Evolutionary conservation across 306 rosid species (phyloP).

Genomic region (Cercis canadensis): DNA sequence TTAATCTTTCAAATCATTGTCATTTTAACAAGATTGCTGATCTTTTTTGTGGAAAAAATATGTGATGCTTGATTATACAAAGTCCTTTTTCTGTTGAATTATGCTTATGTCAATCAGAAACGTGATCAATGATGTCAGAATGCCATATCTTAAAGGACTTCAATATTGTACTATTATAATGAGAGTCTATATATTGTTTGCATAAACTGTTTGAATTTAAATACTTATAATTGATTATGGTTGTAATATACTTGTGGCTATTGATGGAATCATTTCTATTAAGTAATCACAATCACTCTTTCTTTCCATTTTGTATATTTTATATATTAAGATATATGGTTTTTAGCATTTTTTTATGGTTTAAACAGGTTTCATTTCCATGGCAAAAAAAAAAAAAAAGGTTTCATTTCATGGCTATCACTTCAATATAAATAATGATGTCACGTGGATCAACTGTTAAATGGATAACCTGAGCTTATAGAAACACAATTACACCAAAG

Average conservation of each 20-base stretch:
- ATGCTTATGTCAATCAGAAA: constrained; percentile 15
- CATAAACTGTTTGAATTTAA: neutral
- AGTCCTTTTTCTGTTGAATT: constrained; percentile 27
- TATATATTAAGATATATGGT: neutral
- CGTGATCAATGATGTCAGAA: constrained; percentile 16
- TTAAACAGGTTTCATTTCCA: constrained; percentile 16
- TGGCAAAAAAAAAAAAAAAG: too few species aligned
- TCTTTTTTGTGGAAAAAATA: constrained; percentile 15
- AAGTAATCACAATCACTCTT: neutral
- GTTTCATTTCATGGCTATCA: too few species aligned
- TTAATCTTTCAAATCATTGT: neutral
- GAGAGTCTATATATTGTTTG: neutral
- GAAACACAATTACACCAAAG: neutral
- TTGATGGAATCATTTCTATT: neutral
- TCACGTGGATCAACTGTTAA: constrained; percentile 14
- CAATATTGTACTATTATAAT: too few species aligned
- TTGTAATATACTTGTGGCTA: neutral
- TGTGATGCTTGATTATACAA: constrained; percentile 23
- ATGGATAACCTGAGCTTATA: neutral
- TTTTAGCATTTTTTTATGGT: constrained; percentile 1
- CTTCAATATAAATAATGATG: constrained; percentile 9
- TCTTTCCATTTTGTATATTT: neutral
- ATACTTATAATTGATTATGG: neutral
- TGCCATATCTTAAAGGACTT: too few species aligned
- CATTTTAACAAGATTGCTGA: constrained; percentile 5